A percentile compares a stretch with the other conserved stretches of the same genome.
Evolutionary conservation across 495 filamentous ascomycete genomes (phyloP).

Genomic region (Usnea hakonensis): DNA sequence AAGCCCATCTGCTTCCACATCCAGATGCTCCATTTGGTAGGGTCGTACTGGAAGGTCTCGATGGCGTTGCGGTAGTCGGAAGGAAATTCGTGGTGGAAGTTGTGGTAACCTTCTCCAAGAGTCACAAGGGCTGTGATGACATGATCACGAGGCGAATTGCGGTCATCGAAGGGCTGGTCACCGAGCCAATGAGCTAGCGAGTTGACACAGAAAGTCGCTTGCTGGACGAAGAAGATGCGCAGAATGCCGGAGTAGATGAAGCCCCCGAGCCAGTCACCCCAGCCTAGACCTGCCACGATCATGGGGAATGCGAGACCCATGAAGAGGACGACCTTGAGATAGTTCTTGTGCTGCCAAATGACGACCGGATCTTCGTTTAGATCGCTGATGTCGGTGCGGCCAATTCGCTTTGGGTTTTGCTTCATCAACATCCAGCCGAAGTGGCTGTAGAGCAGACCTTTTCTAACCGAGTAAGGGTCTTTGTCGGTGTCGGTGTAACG

Average conservation of each 20-base stretch:
- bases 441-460: conserved; percentile 34
- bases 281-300: conserved; percentile 74
- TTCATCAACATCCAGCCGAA: conserved; percentile 92
- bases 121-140: conserved; percentile 92
- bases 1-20: conserved; percentile 87
- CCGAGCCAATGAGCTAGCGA: conserved; percentile 98
- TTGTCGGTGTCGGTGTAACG: conserved; percentile 98
- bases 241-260: conserved; percentile 94
- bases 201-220: conserved; percentile 99
- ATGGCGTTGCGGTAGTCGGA: conserved; percentile 99
- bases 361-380: conserved; percentile 93
- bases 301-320: conserved; percentile 85
- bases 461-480: conserved; percentile 97
- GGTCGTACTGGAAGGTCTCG: conserved; percentile 97
- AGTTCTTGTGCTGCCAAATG: conserved; percentile 90
- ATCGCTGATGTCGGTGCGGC: conserved; percentile 94
- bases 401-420: conserved; percentile 87
- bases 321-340: conserved; percentile 76
- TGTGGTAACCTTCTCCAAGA: conserved; percentile 88
- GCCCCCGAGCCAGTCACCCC: conserved; percentile 85
- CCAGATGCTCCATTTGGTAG: conserved; percentile 98
- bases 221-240: conserved; percentile 96
- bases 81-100: conserved; percentile 99
- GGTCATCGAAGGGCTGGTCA: conserved; percentile 98
- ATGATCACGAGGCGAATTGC: conserved; percentile 95